Evolutionary conservation across 2,329 filamentous ascomycete genomes (phyloP).

Genomic region (Pseudogymnoascus sp.): DNA sequence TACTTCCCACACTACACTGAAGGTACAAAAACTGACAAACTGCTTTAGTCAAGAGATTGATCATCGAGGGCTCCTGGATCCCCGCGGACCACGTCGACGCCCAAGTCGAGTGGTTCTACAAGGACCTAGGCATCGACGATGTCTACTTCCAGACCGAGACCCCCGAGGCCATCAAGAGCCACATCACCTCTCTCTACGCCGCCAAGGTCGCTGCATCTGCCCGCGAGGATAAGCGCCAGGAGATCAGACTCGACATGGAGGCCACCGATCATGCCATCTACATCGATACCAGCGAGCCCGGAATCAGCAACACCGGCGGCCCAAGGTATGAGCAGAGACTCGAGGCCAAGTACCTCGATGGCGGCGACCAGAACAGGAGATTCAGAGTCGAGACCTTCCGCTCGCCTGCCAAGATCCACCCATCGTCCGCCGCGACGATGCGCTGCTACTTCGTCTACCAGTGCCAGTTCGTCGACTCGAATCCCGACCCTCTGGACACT

Average conservation of each 20-base stretch:
- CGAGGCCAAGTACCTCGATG: conserved; percentile 90
- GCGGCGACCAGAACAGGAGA: conserved; percentile 55
- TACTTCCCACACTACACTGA: conserved; percentile 1
- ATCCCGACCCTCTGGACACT: conserved; percentile 69
- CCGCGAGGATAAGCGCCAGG: conserved; percentile 84
- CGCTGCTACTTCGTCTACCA: conserved; percentile 99
- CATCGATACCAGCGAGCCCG: conserved; percentile 93
- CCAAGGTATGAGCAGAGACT: conserved; percentile 92
- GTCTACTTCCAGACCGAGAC: conserved; percentile 94
- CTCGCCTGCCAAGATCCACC: conserved; percentile 70
- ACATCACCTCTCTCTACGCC: conserved; percentile 92
- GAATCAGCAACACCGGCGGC: conserved; percentile 64
- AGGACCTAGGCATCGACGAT: conserved; percentile 94
- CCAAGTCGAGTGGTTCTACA: conserved; percentile 95
- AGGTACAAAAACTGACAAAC: background rate
- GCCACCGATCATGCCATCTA: conserved; percentile 92
- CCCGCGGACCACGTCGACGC: conserved; percentile 72
- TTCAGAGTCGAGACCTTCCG: conserved; percentile 98
- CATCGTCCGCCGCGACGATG: conserved; percentile 66
- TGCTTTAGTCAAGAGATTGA: conserved; percentile 63
- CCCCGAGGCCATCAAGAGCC: conserved; percentile 78
- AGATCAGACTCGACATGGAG: conserved; percentile 95
- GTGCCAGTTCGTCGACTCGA: conserved; percentile 75
- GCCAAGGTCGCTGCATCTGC: conserved; percentile 93
- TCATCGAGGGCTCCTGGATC: conserved; percentile 76